Percentiles rank a stretch among this genome's conserved stretches.
phyloP scores from a whole-genome alignment of 371 early-diverging fungal species.

The Mortierella polycephala region DNA sequence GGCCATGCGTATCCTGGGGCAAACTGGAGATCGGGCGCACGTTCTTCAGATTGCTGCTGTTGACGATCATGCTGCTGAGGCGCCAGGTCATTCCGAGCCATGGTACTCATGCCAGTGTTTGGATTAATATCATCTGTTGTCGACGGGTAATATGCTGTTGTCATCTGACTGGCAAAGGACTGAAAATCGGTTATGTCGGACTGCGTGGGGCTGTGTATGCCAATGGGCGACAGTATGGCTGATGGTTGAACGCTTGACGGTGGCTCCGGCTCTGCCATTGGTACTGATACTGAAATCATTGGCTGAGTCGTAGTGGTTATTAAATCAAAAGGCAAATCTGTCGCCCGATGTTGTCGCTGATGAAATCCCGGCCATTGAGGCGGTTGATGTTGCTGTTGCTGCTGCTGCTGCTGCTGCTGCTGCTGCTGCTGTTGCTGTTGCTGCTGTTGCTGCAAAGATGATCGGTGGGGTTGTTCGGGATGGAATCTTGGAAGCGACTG shows the following conservation, averaged over 20 bases:
- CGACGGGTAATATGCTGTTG: constrained; percentile 4
- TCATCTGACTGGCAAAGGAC: constrained; percentile 12
- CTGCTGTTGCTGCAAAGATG: constrained; percentile 12
- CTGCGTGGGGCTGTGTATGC: constrained; percentile 14
- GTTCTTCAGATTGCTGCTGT: constrained; percentile 12
- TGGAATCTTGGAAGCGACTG: constrained; percentile 24
- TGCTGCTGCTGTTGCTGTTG: constrained; percentile 29
- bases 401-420: constrained; percentile 12
- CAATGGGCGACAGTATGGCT: constrained; percentile 13
- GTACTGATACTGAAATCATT: neutral
- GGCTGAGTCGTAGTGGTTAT: neutral
- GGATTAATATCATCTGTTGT: constrained; percentile 1
- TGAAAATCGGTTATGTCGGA: constrained; percentile 9
- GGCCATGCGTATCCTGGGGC: constrained; percentile 25
- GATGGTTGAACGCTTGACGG: constrained; percentile 2
- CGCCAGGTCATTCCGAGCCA: constrained; percentile 8
- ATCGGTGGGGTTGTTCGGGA: constrained; percentile 17
- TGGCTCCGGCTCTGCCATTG: constrained; percentile 3
- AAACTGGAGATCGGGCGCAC: constrained; percentile 21
- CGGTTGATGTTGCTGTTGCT: constrained; percentile 11
- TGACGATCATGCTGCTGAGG: constrained; percentile 20
- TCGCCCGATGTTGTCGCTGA: constrained; percentile 20
- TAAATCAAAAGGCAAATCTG: constrained; percentile 17
- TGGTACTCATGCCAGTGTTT: neutral
- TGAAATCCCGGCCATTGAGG: neutral